Percentiles rank a stretch among this genome's conserved stretches.
Evolutionary conservation across 2,329 filamentous ascomycete genomes (phyloP).

Genomic region (Colletotrichum truncatum): DNA sequence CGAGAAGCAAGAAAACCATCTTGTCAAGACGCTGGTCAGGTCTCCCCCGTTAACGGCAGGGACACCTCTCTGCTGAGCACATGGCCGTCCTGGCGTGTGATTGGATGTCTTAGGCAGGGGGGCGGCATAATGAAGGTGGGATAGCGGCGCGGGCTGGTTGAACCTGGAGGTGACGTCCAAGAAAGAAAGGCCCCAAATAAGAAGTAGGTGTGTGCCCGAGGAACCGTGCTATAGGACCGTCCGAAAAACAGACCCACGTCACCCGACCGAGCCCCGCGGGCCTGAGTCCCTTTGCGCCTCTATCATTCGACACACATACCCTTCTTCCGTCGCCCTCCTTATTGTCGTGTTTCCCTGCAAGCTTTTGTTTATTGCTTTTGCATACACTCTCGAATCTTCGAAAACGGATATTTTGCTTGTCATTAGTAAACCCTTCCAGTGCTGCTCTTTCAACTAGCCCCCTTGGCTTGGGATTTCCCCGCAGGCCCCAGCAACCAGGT

Average conservation of each 20-base stretch:
- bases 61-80: slow-evolving; percentile 1
- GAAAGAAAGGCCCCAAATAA: not conserved
- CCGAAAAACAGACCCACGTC: slow-evolving; percentile 11
- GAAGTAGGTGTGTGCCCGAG: slow-evolving; percentile 5
- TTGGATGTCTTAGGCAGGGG: slow-evolving; percentile 18
- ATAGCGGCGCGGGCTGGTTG: not conserved
- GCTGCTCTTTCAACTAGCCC: not conserved
- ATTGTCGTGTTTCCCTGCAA: no score
- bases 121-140: not conserved
- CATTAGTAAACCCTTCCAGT: not conserved
- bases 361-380: no score
- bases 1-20: not conserved
- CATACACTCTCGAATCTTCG: no score
- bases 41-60: not conserved
- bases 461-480: not conserved
- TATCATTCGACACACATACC: slow-evolving; percentile 7
- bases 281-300: not conserved
- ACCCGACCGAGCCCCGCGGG: slow-evolving; percentile 16
- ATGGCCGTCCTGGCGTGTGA: slow-evolving; percentile 9
- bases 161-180: slow-evolving; percentile 3
- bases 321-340: no score
- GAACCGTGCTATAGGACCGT: slow-evolving; percentile 1
- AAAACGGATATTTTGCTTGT: not conserved
- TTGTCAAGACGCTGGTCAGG: not conserved
- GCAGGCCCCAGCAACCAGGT: not conserved